Evolutionary conservation across 257 asterid species (phyloP), one percentile per base, ranked within the genome.

Genomic region (Solanum pimpinellifolium): DNA sequence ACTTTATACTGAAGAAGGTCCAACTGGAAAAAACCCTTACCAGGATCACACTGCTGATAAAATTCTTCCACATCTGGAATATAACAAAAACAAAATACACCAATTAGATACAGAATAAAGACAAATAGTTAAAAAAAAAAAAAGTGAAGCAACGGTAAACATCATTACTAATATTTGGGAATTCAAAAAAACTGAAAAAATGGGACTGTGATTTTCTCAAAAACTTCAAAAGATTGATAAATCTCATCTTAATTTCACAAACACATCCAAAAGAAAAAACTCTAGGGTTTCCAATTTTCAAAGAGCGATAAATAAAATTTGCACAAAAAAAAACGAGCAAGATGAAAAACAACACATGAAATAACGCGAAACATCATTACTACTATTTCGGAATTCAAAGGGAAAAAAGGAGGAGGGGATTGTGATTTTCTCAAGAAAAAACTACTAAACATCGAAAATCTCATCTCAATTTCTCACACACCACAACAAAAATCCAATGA

Each of bases 31-130:
- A 7, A 56, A 83, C 27, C 20, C 76, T 69, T 62, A 91, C 93
- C 92, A 87, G 94, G 96, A 90, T 93, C 95, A 21, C 94, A 91
- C 91, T 88, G 91, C 86, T 83, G 94, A 89, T 86, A 93, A 83
- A 94, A 92, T 72, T 94, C 95, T 56, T 94, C 94, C 85, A 89
- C 92, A 87, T 94, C 97, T 93, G 93, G 87, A 88, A 89, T 47
- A 80, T 13, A 83, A 83, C 76, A 70, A 8, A 35, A 85, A 46
- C 69, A 62, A 62, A 62, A 62, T 62, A 62, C 29, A 78, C 18
- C 11, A 15, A 46, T 65, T 46, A 25, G 68, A 23, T 20, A 83
- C 16, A 29, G 29, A 87, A 56, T 56, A 18, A 56, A 56, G 65
- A 20, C 10, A 27, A 29, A 47, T 6, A 81, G 25, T 9, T 42